Evolutionary conservation across 305 asterid genomes (phyloP), one percentile per base, ranked within the genome.

Genomic region (Plantago coronopus): DNA sequence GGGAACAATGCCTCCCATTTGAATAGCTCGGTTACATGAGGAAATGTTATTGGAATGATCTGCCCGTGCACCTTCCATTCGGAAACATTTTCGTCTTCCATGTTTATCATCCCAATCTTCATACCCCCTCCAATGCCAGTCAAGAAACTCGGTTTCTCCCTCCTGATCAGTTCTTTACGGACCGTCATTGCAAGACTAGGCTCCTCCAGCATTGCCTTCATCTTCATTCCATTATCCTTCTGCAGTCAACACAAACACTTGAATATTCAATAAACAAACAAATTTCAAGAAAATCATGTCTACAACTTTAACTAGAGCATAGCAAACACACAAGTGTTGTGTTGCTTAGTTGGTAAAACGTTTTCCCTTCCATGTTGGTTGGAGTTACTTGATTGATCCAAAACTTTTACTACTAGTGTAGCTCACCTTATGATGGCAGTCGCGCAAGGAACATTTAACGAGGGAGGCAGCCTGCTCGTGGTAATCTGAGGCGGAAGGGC

Each of bases 1-100:
- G 96, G 97, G 65, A 85, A 90, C 22, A 87, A 51, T 22, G 78
- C 80, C 48, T 82, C 72, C 97, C 96, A 90, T 69, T 83, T 79
- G 1, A 89, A 77, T 2, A 69, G 18, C 21, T 71, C 65, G 0
- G 95, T 81, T 0, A 81, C 93, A 58, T 49, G 64, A 15, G 83
- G 75, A 17, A 85, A 83, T 1, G 56, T 4, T 4, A 87, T 54
- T 1, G 68, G 83, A 7, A 45, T 11, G 0, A 65, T 62, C 3
- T 70, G 58, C 8, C 93, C 95, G 2, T 71, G 69, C 0, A 34
- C 42, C 1, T 69, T 59, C 97, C 97, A 89, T n/a, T 84, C 91
- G 12, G 72, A 73, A 2, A 70, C 59, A 46, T 89, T 84, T 64
- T 84, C 97, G 10, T 61, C 91, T 2, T 77, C 89, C 95, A 89